Evolutionary conservation across 2,329 filamentous ascomycete genomes (phyloP).

Genomic region (Myriosclerotinia scirpicola): DNA sequence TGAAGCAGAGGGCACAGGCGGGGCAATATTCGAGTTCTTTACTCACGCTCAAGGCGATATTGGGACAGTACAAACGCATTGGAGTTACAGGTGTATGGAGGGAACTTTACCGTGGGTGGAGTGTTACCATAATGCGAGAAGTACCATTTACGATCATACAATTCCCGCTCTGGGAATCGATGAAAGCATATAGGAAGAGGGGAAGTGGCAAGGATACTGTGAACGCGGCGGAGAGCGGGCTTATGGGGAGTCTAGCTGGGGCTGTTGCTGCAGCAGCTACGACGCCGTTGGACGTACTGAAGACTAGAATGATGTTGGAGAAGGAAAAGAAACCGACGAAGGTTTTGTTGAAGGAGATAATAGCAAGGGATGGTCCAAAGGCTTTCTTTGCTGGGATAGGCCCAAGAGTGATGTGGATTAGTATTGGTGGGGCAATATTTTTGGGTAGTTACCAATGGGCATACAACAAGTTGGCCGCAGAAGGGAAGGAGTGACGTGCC

Average conservation of each 20-base stretch:
- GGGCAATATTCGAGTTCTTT: conserved; percentile 72
- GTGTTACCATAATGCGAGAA: conserved; percentile 90
- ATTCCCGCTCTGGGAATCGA: conserved; percentile 92
- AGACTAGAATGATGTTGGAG: conserved; percentile 94
- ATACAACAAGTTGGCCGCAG: conserved; percentile 63
- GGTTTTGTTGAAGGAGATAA: conserved; percentile 62
- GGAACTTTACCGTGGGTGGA: conserved; percentile 89
- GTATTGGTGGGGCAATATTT: conserved; percentile 90
- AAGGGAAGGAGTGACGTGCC: conserved; percentile 10
- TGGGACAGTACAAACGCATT: conserved; percentile 48
- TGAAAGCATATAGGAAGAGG: conserved; percentile 70
- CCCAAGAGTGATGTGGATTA: conserved; percentile 91
- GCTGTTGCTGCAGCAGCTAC: conserved; percentile 84
- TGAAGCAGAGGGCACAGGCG: conserved; percentile 96
- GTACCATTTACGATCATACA: conserved; percentile 97
- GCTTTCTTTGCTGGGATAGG: conserved; percentile 76
- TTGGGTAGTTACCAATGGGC: conserved; percentile 90
- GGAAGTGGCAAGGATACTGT: conserved; percentile 50
- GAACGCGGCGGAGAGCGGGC: conserved; percentile 73
- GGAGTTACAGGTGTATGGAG: conserved; percentile 64
- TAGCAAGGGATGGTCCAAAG: conserved; percentile 60
- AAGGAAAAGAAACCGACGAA: conserved; percentile 61
- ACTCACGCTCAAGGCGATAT: conserved; percentile 68
- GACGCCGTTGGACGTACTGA: conserved; percentile 92
- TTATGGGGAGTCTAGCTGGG: conserved; percentile 82